These are phyloP conservation scores for Lachancea quebecensis DNA, from an alignment of 805 yeast species.

Conservation along the genomic window DNA sequence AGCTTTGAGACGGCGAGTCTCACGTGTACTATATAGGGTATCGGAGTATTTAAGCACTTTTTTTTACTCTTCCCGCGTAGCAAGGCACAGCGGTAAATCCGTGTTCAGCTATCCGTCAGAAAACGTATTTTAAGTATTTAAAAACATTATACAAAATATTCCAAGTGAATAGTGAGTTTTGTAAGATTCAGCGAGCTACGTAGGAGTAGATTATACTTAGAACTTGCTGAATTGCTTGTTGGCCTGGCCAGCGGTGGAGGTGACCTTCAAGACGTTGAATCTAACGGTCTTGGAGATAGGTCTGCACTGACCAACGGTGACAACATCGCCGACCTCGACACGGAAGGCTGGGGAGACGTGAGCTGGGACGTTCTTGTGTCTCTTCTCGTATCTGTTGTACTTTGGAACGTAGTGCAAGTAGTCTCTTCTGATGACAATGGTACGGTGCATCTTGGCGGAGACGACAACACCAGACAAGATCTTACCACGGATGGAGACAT, in stretches of 20 bases:
- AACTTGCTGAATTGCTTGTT: conserved; percentile 96
- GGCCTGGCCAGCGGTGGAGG: conserved; percentile 78
- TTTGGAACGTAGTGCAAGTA: conserved; percentile 99
- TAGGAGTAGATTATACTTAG: conserved; percentile 38
- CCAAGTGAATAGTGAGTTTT: conserved; percentile 10
- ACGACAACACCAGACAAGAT: conserved; percentile 99
- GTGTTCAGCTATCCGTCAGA: neutral
- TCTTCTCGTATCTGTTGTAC: conserved; percentile 99
- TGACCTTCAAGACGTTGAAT: conserved; percentile 97
- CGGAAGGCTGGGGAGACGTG: conserved; percentile 99
- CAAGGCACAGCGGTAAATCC: too few species aligned
- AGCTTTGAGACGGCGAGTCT: conserved; percentile 6
- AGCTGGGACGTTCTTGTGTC: conserved; percentile 99
- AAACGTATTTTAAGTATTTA: conserved; percentile 11
- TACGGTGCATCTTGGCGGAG: conserved; percentile 99
- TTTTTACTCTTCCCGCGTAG: too few species aligned
- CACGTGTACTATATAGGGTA: conserved; percentile 4
- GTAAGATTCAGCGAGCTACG: conserved; percentile 2
- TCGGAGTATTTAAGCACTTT: too few species aligned
- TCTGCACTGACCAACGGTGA: conserved; percentile 99
- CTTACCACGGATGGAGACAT: conserved; percentile 98
- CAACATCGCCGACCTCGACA: conserved; percentile 97
- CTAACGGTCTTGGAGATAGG: conserved; percentile 99
- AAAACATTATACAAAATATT: conserved; percentile 26
- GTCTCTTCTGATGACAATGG: conserved; percentile 99